These are phyloP conservation scores for Cyclotella choctawhatcheeana DNA, from an alignment of 108 stramenopile genomes.

Conservation along the genomic window DNA sequence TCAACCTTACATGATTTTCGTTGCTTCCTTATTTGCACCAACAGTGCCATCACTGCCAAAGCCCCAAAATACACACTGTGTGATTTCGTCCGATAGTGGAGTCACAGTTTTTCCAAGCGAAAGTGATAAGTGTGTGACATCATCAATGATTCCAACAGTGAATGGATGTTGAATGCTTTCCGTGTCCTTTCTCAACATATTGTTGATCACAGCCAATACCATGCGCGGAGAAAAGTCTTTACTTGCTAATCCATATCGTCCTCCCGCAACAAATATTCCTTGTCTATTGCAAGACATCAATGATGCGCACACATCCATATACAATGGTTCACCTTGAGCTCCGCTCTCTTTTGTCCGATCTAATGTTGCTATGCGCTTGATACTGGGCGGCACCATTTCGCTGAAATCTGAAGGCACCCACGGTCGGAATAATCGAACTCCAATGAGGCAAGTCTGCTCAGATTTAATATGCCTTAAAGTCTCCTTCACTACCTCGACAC, in stretches of 20 bases:
- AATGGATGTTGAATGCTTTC: slow-evolving; percentile 58
- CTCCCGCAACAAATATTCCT: slow-evolving; percentile 58
- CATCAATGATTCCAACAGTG: slow-evolving; percentile 71
- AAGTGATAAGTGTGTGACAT: slow-evolving; percentile 65
- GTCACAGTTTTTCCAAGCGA: slow-evolving; percentile 52
- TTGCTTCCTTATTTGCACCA: slow-evolving; percentile 63
- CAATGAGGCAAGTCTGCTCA: slow-evolving; percentile 60
- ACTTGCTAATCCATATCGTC: slow-evolving; percentile 63
- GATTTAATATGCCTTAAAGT: slow-evolving; percentile 54
- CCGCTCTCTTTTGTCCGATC: slow-evolving; percentile 71
- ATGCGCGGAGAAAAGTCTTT: slow-evolving; percentile 71
- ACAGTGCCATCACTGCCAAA: slow-evolving; percentile 71
- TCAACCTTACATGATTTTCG: slow-evolving; percentile 60
- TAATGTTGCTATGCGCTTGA: slow-evolving; percentile 59
- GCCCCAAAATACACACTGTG: slow-evolving; percentile 69
- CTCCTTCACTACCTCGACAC: slow-evolving; percentile 61
- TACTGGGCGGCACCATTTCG: slow-evolving; percentile 40
- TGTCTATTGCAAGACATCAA: slow-evolving; percentile 55
- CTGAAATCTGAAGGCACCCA: slow-evolving; percentile 54
- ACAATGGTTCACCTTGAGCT: slow-evolving; percentile 68
- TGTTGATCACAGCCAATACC: slow-evolving; percentile 60
- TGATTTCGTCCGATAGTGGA: slow-evolving; percentile 50
- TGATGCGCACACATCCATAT: slow-evolving; percentile 73
- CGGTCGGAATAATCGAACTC: slow-evolving; percentile 64
- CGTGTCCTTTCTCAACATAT: slow-evolving; percentile 51